Base-by-base conservation (phyloP, 202 grass and related monocot genomes). In the Setaria viridis region DNA sequence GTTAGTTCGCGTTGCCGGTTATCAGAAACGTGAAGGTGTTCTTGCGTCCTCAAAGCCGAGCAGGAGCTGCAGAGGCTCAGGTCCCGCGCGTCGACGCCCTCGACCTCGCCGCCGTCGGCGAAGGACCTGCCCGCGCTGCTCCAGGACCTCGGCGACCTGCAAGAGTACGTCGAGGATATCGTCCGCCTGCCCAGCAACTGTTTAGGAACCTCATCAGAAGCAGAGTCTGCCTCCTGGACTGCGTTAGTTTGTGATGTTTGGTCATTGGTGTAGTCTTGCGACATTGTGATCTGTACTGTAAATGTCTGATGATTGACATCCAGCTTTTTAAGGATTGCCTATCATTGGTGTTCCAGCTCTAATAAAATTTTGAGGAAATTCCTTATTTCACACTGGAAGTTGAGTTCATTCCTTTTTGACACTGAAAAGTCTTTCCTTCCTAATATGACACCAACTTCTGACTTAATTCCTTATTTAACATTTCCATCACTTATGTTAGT, bases 21-120 rank as follows among this genome's bases (percentile, higher is more conserved):
- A 32, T 13, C 10, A 62, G 1, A 62, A 62, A 62, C 13, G 11
- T 13, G 59, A 32, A 62, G 19, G 2, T 62, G 50, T 6, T 55
- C 50, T 53, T 12, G 71, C 71, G 78, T 81, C 49, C 78, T 81
- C 49, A 81, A 70, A 14, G 79, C 66, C 20, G 79, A 81, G 49
- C 49, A 81, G 34, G 64, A 69, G 34, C 79, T 81, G 49, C 49
- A 16, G 33, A 3, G 79, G 64, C 79, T 70, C 4, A 55, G 64
- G 49, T 69, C 79, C 78, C 6, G 5, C 48, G 68, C 37, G 6
- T 50, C 1, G 21, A 7, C 21, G 2, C 25, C 25, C 25, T 25
- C 25, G 25, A 25, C 25, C 25, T 64, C 77, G 11, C 47, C 46
- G 9, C 17, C n/a, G 10, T n/a, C 62, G 0, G 12, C 49, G 33